These are phyloP conservation scores for Lanmaoa rubissima DNA, from an alignment of 768 basidiomycete species.

Conservation along the genomic window DNA sequence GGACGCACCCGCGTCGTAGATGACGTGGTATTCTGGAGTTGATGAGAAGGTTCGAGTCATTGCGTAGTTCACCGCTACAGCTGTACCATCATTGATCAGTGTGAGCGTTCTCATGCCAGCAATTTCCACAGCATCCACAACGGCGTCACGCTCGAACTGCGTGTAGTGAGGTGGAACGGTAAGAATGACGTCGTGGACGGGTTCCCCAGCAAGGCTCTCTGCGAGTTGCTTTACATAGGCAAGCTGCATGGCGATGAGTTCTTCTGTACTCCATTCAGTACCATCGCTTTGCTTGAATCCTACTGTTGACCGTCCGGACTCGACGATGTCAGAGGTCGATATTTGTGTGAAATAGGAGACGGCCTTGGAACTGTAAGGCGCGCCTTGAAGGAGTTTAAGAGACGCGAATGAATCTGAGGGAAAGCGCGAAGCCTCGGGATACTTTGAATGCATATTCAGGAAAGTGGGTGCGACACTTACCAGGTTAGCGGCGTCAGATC, in stretches of 20 bases:
- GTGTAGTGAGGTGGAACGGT: slow-evolving; percentile 91
- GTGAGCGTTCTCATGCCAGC: slow-evolving; percentile 82
- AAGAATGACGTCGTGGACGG: slow-evolving; percentile 79
- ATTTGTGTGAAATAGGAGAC: slow-evolving; percentile 59
- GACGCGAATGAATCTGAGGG: slow-evolving; percentile 85
- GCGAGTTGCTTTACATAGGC: slow-evolving; percentile 88
- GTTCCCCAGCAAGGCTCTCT: slow-evolving; percentile 70
- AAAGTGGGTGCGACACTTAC: slow-evolving; percentile 47
- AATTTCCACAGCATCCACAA: slow-evolving; percentile 90
- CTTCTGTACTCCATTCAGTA: slow-evolving; percentile 79
- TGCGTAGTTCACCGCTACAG: slow-evolving; percentile 96
- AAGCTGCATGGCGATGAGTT: slow-evolving; percentile 92
- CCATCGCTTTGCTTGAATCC: slow-evolving; percentile 59
- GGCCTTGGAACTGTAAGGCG: slow-evolving; percentile 55
- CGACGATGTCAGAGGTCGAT: slow-evolving; percentile 48
- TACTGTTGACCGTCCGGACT: slow-evolving; percentile 60
- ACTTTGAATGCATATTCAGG: neutral
- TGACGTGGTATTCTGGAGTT: slow-evolving; percentile 76
- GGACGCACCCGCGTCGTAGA: slow-evolving; percentile 93
- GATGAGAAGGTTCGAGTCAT: slow-evolving; percentile 87
- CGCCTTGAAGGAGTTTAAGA: slow-evolving; percentile 80
- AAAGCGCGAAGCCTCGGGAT: slow-evolving; percentile 80
- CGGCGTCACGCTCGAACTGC: slow-evolving; percentile 87
- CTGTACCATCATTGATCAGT: slow-evolving; percentile 89
- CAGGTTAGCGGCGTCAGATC: slow-evolving; percentile 82